Conservation (phyloP, 164 flowering plant genomes). For the Aristolochia californica region DNA sequence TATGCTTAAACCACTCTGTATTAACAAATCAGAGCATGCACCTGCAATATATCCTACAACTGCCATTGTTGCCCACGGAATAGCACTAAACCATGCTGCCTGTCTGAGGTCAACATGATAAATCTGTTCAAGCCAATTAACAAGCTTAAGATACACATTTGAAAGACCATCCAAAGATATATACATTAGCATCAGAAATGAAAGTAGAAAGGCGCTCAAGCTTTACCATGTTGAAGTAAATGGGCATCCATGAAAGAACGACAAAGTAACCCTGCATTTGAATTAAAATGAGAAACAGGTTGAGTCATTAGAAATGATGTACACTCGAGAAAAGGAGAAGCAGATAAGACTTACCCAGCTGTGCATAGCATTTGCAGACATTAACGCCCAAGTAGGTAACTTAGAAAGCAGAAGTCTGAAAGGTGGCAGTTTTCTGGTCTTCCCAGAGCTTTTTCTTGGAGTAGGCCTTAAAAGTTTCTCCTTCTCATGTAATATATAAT, state of each 20-base stretch:
- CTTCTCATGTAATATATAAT: slow-evolving; percentile 42
- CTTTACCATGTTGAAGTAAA: slow-evolving; percentile 79
- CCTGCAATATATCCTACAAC: slow-evolving; percentile 75
- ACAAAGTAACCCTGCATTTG: slow-evolving; percentile 79
- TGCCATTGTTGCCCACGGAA: slow-evolving; percentile 97
- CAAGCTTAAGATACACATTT: too few species aligned
- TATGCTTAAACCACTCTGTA: slow-evolving; percentile 52
- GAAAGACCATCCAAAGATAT: too few species aligned
- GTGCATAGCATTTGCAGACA: slow-evolving; percentile 89
- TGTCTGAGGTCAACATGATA: slow-evolving; percentile 83
- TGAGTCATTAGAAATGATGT: neutral
- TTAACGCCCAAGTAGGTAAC: slow-evolving; percentile 81
- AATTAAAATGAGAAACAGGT: slow-evolving; percentile 1
- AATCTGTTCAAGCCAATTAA: slow-evolving; percentile 33
- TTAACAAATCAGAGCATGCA: slow-evolving; percentile 64
- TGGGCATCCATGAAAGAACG: slow-evolving; percentile 96
- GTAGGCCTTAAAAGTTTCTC: slow-evolving; percentile 14
- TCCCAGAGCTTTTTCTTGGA: slow-evolving; percentile 21
- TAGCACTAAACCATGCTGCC: slow-evolving; percentile 99
- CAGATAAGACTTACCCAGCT: slow-evolving; percentile 64
- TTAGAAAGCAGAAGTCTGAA: slow-evolving; percentile 71
- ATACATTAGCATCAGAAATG: too few species aligned
- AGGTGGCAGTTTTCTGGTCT: slow-evolving; percentile 53
- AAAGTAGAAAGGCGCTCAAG: too few species aligned
- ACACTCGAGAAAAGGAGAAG: neutral